phyloP scores from a whole-genome alignment of 2,329 filamentous ascomycete genomes.

The Scytalidium sp. region DNA sequence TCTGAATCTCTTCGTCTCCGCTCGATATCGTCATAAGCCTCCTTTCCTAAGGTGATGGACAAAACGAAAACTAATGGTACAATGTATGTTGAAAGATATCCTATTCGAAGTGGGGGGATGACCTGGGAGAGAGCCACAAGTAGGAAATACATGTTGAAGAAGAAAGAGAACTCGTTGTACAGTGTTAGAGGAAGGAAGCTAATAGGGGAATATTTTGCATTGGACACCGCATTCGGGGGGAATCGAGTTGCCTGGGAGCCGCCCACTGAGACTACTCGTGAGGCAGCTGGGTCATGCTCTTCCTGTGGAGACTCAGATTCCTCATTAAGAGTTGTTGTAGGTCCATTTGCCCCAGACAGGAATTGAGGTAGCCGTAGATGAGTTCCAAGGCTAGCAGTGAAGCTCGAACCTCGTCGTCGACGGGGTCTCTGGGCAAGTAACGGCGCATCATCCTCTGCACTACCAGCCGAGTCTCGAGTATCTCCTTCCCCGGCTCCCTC shows the following conservation, averaged over 20 bases:
- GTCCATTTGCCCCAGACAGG: slow-evolving; percentile 41
- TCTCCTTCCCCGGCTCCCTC: slow-evolving; percentile 45
- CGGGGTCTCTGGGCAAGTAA: slow-evolving; percentile 49
- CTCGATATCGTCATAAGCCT: slow-evolving; percentile 90
- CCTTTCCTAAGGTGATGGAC: slow-evolving; percentile 88
- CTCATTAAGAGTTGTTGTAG: slow-evolving; percentile 11
- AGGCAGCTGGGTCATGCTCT: slow-evolving; percentile 64
- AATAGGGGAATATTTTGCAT: slow-evolving; percentile 95
- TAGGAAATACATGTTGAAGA: slow-evolving; percentile 99
- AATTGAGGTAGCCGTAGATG: slow-evolving; percentile 66
- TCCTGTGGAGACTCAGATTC: slow-evolving; percentile 43
- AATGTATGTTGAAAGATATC: slow-evolving; percentile 92
- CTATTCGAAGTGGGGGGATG: slow-evolving; percentile 84
- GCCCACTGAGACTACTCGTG: slow-evolving; percentile 74
- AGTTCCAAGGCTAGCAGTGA: slow-evolving; percentile 44
- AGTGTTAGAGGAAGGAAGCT: slow-evolving; percentile 92
- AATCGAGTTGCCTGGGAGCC: slow-evolving; percentile 71
- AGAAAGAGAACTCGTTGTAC: slow-evolving; percentile 99
- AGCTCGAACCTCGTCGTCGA: slow-evolving; percentile 27
- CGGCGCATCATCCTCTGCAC: slow-evolving; percentile 69
- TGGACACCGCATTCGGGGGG: slow-evolving; percentile 88
- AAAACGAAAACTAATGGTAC: slow-evolving; percentile 91
- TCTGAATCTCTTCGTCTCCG: slow-evolving; percentile 84
- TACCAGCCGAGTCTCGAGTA: slow-evolving; percentile 55
- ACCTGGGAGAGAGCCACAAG: slow-evolving; percentile 92